Evolutionary conservation across 2,329 filamentous ascomycete species (phyloP), one percentile per base, ranked within the genome.

Genomic region (Coleophoma cylindrospora): DNA sequence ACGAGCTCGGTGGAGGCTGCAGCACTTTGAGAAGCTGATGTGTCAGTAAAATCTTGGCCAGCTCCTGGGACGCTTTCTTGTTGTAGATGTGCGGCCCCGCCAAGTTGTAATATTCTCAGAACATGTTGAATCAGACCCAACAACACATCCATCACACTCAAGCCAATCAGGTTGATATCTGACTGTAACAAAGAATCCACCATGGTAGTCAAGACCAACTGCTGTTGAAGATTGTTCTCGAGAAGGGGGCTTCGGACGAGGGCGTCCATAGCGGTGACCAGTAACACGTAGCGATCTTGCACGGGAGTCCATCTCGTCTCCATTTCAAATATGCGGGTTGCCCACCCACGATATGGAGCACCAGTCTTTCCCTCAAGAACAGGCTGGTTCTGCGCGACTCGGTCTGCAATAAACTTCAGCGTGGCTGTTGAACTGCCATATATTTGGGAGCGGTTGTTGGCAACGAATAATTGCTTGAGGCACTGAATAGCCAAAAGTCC

Each of bases 81-180:
- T 51, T 64, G 67, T 48, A 69, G 68, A 58, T 60, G 59, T n/a
- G 55, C 53, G 47, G 47, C 52, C 40, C 72, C 71, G 40, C 71
- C 71, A 27, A 89, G 76, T 61, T 89, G 87, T 13, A 96, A 76
- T 9, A 95, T 73, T 60, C 84, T 79, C 58, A 90, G 81, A 64
- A 92, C 87, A 64, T 95, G 90, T 56, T 89, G 86, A 55, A 96
- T 81, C 13, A 99, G 75, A 2, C 90, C 87, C 13, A 95, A 75
- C 27, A 97, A 74, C 15, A 97, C 85, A 66, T 99, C 94, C 84
- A 97, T 97, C 47, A 97, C 87, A 65, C 91, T 96, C 43, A 99
- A 75, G 1, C 94, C 94, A 54, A 99, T 96, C 64, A 97, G 77
- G 68, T 96, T 97, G 63, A 95, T 84, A 40, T 92, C 84, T 0